A percentile compares a stretch with the other conserved stretches of the same genome.
Evolutionary conservation across 768 basidiomycete genomes (phyloP).

Genomic region (Coprinopsis sp.): DNA sequence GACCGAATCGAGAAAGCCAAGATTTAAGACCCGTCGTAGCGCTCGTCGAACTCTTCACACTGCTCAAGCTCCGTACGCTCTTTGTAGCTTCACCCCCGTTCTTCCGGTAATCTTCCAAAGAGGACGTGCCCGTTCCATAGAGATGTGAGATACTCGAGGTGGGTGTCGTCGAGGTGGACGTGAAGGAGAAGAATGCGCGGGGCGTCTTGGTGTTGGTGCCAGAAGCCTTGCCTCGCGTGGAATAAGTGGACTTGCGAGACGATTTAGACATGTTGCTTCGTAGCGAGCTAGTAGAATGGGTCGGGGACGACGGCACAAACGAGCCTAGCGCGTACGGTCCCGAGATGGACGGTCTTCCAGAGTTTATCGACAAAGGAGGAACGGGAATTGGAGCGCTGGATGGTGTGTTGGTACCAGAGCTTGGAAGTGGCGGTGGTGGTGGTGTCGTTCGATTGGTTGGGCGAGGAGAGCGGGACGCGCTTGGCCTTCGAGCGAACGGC

Average conservation of each 20-base stretch:
- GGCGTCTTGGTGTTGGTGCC: too few species aligned
- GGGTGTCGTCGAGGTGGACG: not conserved
- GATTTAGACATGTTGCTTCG: constrained; percentile 6
- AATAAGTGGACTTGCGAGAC: not conserved
- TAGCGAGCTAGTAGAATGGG: constrained; percentile 13
- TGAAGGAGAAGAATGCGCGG: not conserved
- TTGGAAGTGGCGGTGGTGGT: constrained; percentile 7
- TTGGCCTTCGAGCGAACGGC: constrained; percentile 23
- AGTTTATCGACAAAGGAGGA: constrained; percentile 6
- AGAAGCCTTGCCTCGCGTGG: too few species aligned
- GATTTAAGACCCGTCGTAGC: constrained; percentile 36
- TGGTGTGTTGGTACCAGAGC: constrained; percentile 1
- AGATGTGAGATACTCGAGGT: not conserved
- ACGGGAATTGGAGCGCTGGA: not conserved
- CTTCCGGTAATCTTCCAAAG: constrained; percentile 45
- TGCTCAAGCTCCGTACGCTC: constrained; percentile 40
- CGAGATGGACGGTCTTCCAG: constrained; percentile 33
- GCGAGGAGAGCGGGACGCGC: constrained; percentile 8
- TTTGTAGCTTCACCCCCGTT: constrained; percentile 34
- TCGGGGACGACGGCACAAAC: constrained; percentile 9
- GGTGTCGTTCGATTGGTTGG: constrained; percentile 4
- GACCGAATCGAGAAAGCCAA: constrained; percentile 34
- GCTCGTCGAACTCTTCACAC: constrained; percentile 32
- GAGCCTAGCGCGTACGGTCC: constrained; percentile 44
- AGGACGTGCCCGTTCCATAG: constrained; percentile 26